A percentile compares a stretch with the other conserved stretches of the same genome.
These are phyloP conservation scores for Cladorrhinum sp. DNA, from an alignment of 2,329 filamentous ascomycete genomes.

Conservation along the genomic window DNA sequence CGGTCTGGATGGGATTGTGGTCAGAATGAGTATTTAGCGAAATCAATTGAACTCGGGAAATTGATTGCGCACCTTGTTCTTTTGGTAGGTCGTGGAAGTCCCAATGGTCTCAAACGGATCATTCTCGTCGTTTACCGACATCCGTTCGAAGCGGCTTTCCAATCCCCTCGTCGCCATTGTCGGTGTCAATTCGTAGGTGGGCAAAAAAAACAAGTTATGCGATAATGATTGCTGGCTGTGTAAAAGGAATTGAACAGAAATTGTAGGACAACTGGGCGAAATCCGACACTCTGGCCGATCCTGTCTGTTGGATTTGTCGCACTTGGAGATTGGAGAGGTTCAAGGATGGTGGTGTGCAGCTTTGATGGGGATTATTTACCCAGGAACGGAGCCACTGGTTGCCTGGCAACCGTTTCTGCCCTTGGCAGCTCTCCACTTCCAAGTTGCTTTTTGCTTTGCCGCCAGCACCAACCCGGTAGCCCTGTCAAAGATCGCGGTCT, in stretches of 20 bases:
- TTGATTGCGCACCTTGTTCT: constrained; percentile 3
- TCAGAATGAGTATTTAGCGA: not conserved
- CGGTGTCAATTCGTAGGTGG: not conserved
- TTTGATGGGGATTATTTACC: constrained; percentile 23
- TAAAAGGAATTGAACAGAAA: not conserved
- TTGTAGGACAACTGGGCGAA: not conserved
- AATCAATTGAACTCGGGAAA: not conserved
- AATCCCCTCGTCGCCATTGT: constrained; percentile 72
- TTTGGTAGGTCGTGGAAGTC: constrained; percentile 38
- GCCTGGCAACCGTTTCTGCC: constrained; percentile 21
- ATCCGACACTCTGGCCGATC: constrained; percentile 4
- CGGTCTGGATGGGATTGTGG: constrained; percentile 2
- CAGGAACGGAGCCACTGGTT: constrained; percentile 9
- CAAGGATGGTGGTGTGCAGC: constrained; percentile 14
- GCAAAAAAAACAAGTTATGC: not conserved
- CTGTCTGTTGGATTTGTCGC: constrained; percentile 14
- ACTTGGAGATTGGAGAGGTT: constrained; percentile 10
- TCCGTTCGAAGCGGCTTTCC: constrained; percentile 83
- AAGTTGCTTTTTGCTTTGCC: not conserved
- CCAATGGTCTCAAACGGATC: constrained; percentile 46
- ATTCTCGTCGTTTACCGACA: constrained; percentile 88
- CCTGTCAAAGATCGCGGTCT: not conserved
- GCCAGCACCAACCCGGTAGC: not conserved
- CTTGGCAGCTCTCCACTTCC: constrained; percentile 4
- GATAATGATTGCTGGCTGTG: not conserved